Base-by-base conservation (phyloP, 2,329 filamentous ascomycete genomes). In the Exophiala calicioides region DNA sequence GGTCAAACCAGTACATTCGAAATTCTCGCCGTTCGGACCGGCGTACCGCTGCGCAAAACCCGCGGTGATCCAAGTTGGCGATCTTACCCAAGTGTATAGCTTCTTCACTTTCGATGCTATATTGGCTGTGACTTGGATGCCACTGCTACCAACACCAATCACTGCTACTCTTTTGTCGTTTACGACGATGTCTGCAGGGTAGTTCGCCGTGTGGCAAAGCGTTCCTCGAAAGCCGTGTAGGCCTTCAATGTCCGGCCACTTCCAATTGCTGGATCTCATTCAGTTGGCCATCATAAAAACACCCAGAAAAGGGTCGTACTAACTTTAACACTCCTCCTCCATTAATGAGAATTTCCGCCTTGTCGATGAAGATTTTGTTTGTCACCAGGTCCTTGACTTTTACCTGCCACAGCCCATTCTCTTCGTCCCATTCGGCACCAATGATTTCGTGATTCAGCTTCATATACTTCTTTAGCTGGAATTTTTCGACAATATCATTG, bases 241-340 rank as follows among this genome's bases (percentile, higher is more conserved):
- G 3, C 68, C 68, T 5, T 52, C 48, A 20, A 70, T 68, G 2
- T 60, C 52, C 1, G 69, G 68, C 67, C 66, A 69, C 47, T 64
- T 62, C 60, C 61, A 64, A 9, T 59, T 54, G 44, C 60, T 65
- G 18, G 9, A 3, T 10, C n/a, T n/a, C n/a, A n/a, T n/a, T n/a
- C n/a, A n/a, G n/a, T n/a, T n/a, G n/a, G n/a, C n/a, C n/a, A n/a
- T n/a, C n/a, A n/a, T n/a, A n/a, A n/a, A n/a, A n/a, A n/a, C 16
- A n/a, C n/a, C n/a, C n/a, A n/a, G n/a, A n/a, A n/a, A n/a, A n/a
- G n/a, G n/a, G n/a, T n/a, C n/a, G n/a, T n/a, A n/a, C 78, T 18
- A 70, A 63, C 56, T 82, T 82, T 13, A 64, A 46, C 12, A 60
- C 50, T 7, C 62, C 62, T 9, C 50, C 53, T 2, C 47, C 60